phyloP scores from a whole-genome alignment of 75 land plant species.

The Ceratopteris richardii region DNA sequence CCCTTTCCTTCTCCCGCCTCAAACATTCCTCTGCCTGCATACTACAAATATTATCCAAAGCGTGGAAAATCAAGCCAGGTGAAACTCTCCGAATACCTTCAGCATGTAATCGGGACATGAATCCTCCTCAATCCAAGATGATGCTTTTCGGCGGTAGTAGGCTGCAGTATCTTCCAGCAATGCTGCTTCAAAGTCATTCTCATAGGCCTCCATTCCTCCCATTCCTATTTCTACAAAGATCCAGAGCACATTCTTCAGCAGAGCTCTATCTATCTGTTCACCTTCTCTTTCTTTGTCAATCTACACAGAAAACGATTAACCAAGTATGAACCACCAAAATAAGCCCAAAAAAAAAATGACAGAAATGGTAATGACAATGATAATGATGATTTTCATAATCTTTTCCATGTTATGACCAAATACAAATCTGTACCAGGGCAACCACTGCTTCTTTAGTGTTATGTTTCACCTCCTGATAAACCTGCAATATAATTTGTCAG shows the following conservation, averaged over 20 bases:
- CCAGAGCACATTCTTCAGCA: constrained; percentile 82
- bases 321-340: neutral
- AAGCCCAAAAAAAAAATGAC: no score
- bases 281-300: constrained; percentile 94
- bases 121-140: constrained; percentile 85
- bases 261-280: constrained; percentile 80
- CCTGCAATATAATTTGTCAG: constrained; percentile 32
- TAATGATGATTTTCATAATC: no score
- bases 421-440: constrained; percentile 42
- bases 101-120: constrained; percentile 96
- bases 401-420: neutral
- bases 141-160: constrained; percentile 74
- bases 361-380: no score
- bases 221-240: constrained; percentile 95
- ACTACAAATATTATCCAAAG: neutral
- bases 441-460: constrained; percentile 86
- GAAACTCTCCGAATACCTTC: constrained; percentile 36
- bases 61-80: neutral
- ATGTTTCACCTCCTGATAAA: constrained; percentile 58
- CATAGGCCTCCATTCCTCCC: constrained; percentile 77
- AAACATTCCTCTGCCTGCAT: constrained; percentile 90
- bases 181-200: constrained; percentile 64
- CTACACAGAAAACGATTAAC: constrained; percentile 21
- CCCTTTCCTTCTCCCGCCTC: constrained; percentile 83
- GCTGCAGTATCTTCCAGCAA: constrained; percentile 80